Evolutionary conservation across 441 rosid genomes (phyloP), one percentile per base, ranked within the genome.

Genomic region (Brassica hybrid): DNA sequence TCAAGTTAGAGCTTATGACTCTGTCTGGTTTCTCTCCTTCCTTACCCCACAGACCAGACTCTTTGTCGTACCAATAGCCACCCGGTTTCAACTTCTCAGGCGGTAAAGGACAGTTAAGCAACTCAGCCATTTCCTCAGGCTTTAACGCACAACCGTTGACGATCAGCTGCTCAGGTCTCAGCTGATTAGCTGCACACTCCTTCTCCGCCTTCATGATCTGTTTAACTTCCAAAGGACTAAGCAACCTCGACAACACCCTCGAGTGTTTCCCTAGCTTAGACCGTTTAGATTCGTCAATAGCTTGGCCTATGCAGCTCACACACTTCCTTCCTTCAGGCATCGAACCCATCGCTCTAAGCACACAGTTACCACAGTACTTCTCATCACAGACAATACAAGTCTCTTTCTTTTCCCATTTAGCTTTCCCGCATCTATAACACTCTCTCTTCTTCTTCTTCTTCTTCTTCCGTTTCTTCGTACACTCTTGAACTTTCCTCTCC

Each of bases 251-350:
- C 64, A 97, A 84, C 7, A 97, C 82, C 83, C 91, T 85, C 0
- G 97, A 93, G 79, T 91, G 85, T 65, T 87, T 97, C 45, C 99
- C 99, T 73, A 97, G 76, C 70, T 89, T 91, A 23, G 57, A 74
- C 75, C 99, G 81, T 76, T 88, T 94, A 2, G 95, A 93, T 76
- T 97, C 99, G 34, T 97, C 96, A 38, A 97, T 96, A 9, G 95
- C 88, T 73, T 84, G 84, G 57, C 96, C 84, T 1, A 96, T 94
- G 82, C 99, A 96, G 0, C 91, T 84, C 32, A 96, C 98, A 72
- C 99, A 96, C 67, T 96, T 96, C 17, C 99, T 89, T 59, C 99
- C 99, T 87, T 96, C 99, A 7, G 98, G 99, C 99, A 96, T 96
- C 1, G 99, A 96, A 54, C 99, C 98, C 99, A 96, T 96, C 9